A percentile compares a stretch with the other conserved stretches of the same genome.
These are phyloP conservation scores for Phlyctochytrium arcticum DNA, from an alignment of 192 early-diverging fungal genomes.

Conservation along the genomic window DNA sequence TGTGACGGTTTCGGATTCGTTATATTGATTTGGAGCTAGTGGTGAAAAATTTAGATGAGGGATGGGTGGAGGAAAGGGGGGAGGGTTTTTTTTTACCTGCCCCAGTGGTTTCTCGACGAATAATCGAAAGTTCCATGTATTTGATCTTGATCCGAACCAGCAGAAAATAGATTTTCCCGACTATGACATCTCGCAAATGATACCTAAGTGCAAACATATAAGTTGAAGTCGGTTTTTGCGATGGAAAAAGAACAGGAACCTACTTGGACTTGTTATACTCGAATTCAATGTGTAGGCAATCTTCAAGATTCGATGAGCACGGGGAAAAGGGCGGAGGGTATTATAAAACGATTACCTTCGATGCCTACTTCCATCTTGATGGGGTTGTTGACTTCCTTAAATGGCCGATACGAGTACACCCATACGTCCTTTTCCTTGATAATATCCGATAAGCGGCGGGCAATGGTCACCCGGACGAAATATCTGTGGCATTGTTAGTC, in stretches of 20 bases:
- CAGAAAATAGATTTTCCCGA: constrained; percentile 99
- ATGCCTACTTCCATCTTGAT: constrained; percentile 99
- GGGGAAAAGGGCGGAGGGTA: too few species aligned
- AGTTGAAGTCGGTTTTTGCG: not conserved
- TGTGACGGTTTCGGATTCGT: constrained; percentile 97
- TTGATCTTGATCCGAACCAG: constrained; percentile 99
- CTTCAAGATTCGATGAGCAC: too few species aligned
- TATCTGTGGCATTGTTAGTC: constrained; percentile 52
- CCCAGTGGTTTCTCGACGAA: constrained; percentile 94
- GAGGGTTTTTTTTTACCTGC: too few species aligned
- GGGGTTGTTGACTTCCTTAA: constrained; percentile 84
- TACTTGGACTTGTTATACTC: constrained; percentile 99
- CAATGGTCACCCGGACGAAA: constrained; percentile 90
- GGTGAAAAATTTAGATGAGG: too few species aligned
- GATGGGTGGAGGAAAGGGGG: not conserved
- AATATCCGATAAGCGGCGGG: constrained; percentile 82
- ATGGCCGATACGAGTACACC: constrained; percentile 97
- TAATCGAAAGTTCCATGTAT: constrained; percentile 99
- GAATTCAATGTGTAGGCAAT: constrained; percentile 98
- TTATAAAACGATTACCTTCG: too few species aligned
- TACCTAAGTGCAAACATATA: constrained; percentile 54
- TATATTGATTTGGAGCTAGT: constrained; percentile 90
- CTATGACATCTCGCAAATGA: constrained; percentile 97
- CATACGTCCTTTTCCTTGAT: constrained; percentile 93
- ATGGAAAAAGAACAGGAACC: constrained; percentile 14